Base-by-base conservation (phyloP, 2,329 filamentous ascomycete genomes). In the Rasamsonia emersonii region DNA sequence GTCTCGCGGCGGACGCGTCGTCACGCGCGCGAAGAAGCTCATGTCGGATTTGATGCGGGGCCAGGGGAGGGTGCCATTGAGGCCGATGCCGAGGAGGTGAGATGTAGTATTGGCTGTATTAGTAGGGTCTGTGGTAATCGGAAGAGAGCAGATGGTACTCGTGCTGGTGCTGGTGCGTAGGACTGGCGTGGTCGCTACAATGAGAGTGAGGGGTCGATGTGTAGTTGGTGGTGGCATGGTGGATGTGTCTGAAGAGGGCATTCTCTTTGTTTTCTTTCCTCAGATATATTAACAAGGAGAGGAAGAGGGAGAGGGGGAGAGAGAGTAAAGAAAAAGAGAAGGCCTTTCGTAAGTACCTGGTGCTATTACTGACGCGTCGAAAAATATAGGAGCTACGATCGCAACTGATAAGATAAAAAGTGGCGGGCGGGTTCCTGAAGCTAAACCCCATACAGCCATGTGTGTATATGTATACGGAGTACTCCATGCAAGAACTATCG, bases 21-120 rank as follows among this genome's bases (percentile, higher is more conserved):
- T 96, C 24, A 94, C 81, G 37, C 88, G 79, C 11, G 86, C 82
- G 58, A 98, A 98, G 58, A 94, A 96, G 23, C 78, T 77, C 86
- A 98, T 94, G 62, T 98, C 91, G 41, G 82, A 79, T 59, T 79
- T 84, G 19, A 96, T 72, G 25, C 82, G 81, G 0, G 81, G 84
- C 91, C 91, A 98, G 3, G 91, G 91, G 33, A 98, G 75, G 3
- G 69, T 72, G 38, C 86, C 86, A 38, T 71, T 69, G 28, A 75
- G 70, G 37, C 91, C 91, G 49, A 98, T 96, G 54, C 91, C 91
- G 68, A 95, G 84, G 49, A 69, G 77, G 32, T 59, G 64, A 36
- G 75, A 75, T n/a, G 91, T 82, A 56, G 91, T 77, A 47, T 89
- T 71, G 13, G 13, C 80, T 91, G 36, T 91, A 64, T 50, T 79